These are phyloP conservation scores for Artemisia princeps DNA, from an alignment of 140 eudicot genomes.

Conservation along the genomic window DNA sequence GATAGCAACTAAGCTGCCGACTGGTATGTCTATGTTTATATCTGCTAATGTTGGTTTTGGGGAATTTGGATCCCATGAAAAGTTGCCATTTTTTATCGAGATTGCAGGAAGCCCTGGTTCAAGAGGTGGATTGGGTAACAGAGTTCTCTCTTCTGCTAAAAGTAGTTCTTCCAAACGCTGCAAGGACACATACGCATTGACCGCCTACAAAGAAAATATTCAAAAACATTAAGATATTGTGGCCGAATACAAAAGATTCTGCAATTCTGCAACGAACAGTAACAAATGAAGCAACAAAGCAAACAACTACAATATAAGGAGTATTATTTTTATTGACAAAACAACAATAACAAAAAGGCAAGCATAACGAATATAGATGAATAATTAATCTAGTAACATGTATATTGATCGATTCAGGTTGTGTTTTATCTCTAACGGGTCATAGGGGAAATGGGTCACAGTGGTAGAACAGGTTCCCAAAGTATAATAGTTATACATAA, in stretches of 20 bases:
- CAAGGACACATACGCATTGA: slow-evolving; percentile 78
- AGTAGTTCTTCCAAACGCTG: slow-evolving; percentile 79
- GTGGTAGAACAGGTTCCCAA: not conserved
- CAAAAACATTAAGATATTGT: not conserved
- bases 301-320: slow-evolving; percentile 8
- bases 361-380: not conserved
- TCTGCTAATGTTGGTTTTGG: slow-evolving; percentile 64
- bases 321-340: not conserved
- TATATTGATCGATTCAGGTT: not conserved
- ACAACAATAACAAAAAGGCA: not conserved
- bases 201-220: slow-evolving; percentile 49
- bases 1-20: slow-evolving; percentile 81
- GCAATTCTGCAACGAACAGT: not conserved
- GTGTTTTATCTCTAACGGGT: not conserved
- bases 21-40: slow-evolving; percentile 69
- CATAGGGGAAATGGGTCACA: not conserved
- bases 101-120: slow-evolving; percentile 71
- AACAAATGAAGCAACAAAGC: not conserved
- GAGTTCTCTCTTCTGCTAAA: slow-evolving; percentile 69
- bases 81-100: slow-evolving; percentile 72
- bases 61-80: slow-evolving; percentile 84
- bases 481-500: too few species aligned
- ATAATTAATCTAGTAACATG: not conserved
- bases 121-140: slow-evolving; percentile 73
- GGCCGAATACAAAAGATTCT: not conserved